Percentiles rank a stretch among this genome's conserved stretches.
Evolutionary conservation across 768 basidiomycete species (phyloP).

Genomic region (Leucosporidium creatinivorum): DNA sequence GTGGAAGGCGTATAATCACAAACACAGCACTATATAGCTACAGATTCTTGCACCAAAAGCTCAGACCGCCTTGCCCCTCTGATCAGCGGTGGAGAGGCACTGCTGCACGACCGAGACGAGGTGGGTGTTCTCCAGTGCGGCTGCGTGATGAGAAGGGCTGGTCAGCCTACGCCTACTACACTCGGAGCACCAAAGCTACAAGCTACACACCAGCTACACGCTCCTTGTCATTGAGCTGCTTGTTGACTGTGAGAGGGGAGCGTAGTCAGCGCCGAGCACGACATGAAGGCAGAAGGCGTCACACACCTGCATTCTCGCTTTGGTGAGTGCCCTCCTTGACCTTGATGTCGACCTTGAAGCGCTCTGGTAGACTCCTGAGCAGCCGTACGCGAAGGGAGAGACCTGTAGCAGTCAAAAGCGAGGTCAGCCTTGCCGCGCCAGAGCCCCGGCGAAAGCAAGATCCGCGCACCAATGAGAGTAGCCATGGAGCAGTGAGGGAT

Average conservation of each 20-base stretch:
- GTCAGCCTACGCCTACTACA: not conserved
- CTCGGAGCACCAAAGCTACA: not conserved
- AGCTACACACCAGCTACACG: slow-evolving; percentile 57
- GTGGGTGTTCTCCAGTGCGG: slow-evolving; percentile 84
- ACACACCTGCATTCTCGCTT: slow-evolving; percentile 76
- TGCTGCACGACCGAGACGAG: slow-evolving; percentile 82
- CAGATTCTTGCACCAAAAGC: too few species aligned
- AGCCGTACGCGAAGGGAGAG: slow-evolving; percentile 92
- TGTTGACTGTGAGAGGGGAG: slow-evolving; percentile 62
- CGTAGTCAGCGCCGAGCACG: too few species aligned
- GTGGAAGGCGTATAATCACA: too few species aligned
- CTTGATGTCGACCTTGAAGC: slow-evolving; percentile 89
- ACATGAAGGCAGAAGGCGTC: not conserved
- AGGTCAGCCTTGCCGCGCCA: not conserved
- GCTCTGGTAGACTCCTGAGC: slow-evolving; percentile 75
- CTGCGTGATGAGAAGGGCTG: slow-evolving; percentile 42
- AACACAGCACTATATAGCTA: too few species aligned
- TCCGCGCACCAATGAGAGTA: slow-evolving; percentile 72
- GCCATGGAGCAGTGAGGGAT: slow-evolving; percentile 96
- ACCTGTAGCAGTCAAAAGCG: slow-evolving; percentile 47
- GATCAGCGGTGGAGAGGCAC: slow-evolving; percentile 51
- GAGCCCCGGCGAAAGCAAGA: not conserved
- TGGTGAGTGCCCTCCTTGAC: slow-evolving; percentile 94
- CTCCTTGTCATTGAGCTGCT: slow-evolving; percentile 98
- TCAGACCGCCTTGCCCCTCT: not conserved